Base-by-base conservation (phyloP, 768 basidiomycete genomes). In the Postia placenta region DNA sequence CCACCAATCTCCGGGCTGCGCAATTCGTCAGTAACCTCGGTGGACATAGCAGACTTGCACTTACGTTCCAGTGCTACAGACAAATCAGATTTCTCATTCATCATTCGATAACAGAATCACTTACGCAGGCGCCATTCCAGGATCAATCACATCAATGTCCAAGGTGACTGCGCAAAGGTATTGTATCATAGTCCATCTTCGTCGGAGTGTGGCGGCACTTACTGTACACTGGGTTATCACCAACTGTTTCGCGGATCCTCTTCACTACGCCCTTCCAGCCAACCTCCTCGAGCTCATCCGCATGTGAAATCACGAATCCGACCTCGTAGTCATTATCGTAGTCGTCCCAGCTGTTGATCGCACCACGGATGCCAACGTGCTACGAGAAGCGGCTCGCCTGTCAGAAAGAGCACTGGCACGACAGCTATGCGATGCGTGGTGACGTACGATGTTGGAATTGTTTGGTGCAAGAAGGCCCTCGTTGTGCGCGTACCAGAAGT, bases 231-330 rank as follows among this genome's bases (percentile, higher is more conserved):
- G 66, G 64, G 52, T 64, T 65, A 37, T 62, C 61, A 11, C 66
- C 66, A 14, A 67, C 66, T 7, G 54, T 56, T n/a, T 64, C 61
- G 19, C 58, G 47, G 48, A 67, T 65, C 46, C 55, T 55, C 55
- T 67, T 55, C 25, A 67, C 61, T 14, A 67, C 59, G 26, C 66
- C 64, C 45, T 53, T 42, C 50, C 51, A 62, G 43, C 66, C 66
- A 37, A 62, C 48, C 24, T 65, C 66, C 52, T 67, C 66, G 50
- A 64, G 57, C 24, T 67, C 66, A 15, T 64, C 61, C n/a, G 63
- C 63, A 36, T 64, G 62, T 26, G 63, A 64, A 44, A 62, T 64
- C 28, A 60, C 51, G 53, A 62, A 67, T 11, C 64, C 66, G 42
- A 64, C 57, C 36, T 61, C 56, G 33, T 51, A 47, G 53, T 67